These are phyloP conservation scores for Lepraria neglecta DNA, from an alignment of 495 filamentous ascomycete species.

Conservation along the genomic window DNA sequence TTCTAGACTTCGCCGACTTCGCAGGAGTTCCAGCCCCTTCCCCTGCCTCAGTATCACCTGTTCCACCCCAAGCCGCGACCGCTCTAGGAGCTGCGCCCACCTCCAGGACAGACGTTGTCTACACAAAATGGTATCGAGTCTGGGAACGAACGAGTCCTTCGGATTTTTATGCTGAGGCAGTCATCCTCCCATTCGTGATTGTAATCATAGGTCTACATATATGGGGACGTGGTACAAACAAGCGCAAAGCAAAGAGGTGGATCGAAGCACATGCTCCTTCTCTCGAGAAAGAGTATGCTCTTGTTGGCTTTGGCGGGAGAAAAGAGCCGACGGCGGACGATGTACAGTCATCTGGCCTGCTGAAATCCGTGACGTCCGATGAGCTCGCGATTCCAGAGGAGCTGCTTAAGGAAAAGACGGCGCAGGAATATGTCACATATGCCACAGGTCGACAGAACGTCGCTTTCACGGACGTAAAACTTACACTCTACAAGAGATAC, in stretches of 20 bases:
- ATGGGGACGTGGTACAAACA: conserved; percentile 76
- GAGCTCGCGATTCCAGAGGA: conserved; percentile 47
- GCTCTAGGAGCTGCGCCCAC: conserved; percentile 45
- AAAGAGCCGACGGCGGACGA: conserved; percentile 38
- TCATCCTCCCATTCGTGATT: conserved; percentile 68
- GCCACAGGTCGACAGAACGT: conserved; percentile 92
- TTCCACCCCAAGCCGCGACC: conserved; percentile 33
- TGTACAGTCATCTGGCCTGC: conserved; percentile 39
- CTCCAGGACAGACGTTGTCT: conserved; percentile 46
- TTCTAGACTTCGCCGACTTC: conserved; percentile 72
- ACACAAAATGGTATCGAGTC: conserved; percentile 93
- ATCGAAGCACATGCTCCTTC: conserved; percentile 63
- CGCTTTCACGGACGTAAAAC: conserved; percentile 77
- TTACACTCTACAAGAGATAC: conserved; percentile 80
- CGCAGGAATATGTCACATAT: conserved; percentile 79
- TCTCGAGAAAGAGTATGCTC: conserved; percentile 75
- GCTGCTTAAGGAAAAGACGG: conserved; percentile 71
- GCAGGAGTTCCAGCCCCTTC: conserved; percentile 59
- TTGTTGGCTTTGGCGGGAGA: conserved; percentile 67
- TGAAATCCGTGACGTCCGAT: conserved; percentile 28
- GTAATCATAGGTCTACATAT: conserved; percentile 71
- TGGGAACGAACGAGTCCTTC: conserved; percentile 75
- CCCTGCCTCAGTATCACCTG: conserved; percentile 45
- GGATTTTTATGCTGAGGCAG: conserved; percentile 83
- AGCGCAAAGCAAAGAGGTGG: conserved; percentile 73